Evolutionary conservation across 2,329 filamentous ascomycete genomes (phyloP).

Genomic region (Metarhizium anisopliae): DNA sequence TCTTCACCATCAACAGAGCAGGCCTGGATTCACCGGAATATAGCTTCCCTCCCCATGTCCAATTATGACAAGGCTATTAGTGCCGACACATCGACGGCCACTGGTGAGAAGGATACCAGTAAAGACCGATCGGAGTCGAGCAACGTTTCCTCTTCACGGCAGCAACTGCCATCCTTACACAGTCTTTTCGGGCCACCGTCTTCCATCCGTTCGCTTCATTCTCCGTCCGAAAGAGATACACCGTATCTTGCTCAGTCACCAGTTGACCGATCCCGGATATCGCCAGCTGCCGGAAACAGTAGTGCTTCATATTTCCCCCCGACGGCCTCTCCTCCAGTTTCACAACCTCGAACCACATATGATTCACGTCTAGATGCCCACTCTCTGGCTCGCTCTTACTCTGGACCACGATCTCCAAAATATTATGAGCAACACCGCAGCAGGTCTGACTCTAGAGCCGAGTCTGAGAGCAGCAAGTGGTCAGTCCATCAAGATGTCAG

Average conservation of each 20-base stretch:
- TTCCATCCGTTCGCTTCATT: constrained; percentile 32
- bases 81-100: constrained; percentile 33
- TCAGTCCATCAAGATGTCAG: constrained; percentile 28
- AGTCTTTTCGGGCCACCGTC: constrained; percentile 45
- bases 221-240: constrained; percentile 38
- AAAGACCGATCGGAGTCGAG: constrained; percentile 26
- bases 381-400: constrained; percentile 23
- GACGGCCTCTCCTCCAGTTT: constrained; percentile 23
- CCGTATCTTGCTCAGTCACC: constrained; percentile 35
- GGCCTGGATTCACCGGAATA: constrained; percentile 30
- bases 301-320: constrained; percentile 41
- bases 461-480: constrained; percentile 29
- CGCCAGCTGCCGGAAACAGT: constrained; percentile 27
- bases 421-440: constrained; percentile 29
- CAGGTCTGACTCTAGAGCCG: constrained; percentile 25
- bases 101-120: constrained; percentile 25
- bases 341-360: constrained; percentile 37
- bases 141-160: constrained; percentile 23
- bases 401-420: constrained; percentile 36
- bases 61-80: constrained; percentile 42
- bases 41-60: constrained; percentile 47
- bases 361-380: constrained; percentile 37
- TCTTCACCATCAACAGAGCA: constrained; percentile 33
- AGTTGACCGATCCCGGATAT: constrained; percentile 35
- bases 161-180: constrained; percentile 47